Conservation (phyloP, 2,329 filamentous ascomycete genomes). For the Raffaelea arxii region DNA sequence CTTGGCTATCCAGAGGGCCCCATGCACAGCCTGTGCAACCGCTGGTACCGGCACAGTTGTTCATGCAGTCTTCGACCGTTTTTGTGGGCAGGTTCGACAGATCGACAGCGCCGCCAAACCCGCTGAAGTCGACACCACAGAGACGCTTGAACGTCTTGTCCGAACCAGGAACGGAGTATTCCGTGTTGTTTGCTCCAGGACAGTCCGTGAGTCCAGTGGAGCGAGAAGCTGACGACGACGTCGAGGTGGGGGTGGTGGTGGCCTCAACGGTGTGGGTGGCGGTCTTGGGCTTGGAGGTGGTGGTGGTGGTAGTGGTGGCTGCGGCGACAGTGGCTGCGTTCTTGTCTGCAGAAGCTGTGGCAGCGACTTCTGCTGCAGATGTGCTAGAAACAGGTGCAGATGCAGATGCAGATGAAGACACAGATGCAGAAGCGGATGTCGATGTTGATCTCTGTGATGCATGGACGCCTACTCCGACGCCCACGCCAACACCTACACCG, state of each 20-base stretch:
- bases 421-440: background rate
- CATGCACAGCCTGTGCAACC: constrained; percentile 27
- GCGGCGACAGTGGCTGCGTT: background rate
- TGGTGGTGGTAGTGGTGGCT: background rate
- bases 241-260: constrained; percentile 7
- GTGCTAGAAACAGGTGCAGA: no score
- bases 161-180: constrained; percentile 30
- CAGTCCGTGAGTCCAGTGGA: constrained; percentile 23
- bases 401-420: background rate
- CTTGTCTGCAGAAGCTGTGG: constrained; percentile 6
- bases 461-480: constrained; percentile 27
- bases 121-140: constrained; percentile 36
- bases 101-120: constrained; percentile 21
- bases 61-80: constrained; percentile 28
- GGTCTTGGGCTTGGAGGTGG: constrained; percentile 2
- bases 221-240: constrained; percentile 1
- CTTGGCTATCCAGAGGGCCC: constrained; percentile 19
- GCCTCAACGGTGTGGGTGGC: constrained; percentile 14
- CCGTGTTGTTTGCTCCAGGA: constrained; percentile 32
- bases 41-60: constrained; percentile 25
- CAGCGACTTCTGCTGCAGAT: constrained; percentile 9
- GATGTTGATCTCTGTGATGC: no score
- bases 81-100: constrained; percentile 19
- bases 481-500: constrained; percentile 28
- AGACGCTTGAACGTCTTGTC: constrained; percentile 30